Evolutionary conservation across 176 grass and related monocot species (phyloP).

Genomic region (Alloteropsis semialata): DNA sequence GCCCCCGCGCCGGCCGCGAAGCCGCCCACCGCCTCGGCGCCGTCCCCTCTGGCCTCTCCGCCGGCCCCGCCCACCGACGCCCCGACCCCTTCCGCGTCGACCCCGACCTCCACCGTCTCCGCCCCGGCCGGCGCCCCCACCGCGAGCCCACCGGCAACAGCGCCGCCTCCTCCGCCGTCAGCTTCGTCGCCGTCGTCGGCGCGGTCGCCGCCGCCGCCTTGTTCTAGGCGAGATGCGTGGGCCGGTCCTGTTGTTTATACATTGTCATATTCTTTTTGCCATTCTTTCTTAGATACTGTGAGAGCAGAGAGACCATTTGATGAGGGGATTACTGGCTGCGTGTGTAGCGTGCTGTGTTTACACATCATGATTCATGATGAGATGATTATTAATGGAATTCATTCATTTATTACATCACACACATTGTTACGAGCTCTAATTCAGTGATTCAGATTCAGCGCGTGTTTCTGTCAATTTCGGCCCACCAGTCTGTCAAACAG

Average conservation of each 20-base stretch:
- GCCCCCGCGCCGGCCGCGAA: conserved; percentile 24
- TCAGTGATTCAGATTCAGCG: neutral
- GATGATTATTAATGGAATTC: conserved; percentile 50
- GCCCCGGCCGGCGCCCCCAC: conserved; percentile 1
- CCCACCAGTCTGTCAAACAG: neutral
- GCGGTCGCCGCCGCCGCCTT: conserved; percentile 38
- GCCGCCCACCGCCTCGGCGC: neutral
- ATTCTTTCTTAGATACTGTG: conserved; percentile 27
- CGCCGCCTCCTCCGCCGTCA: conserved; percentile 10
- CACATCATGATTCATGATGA: conserved; percentile 4
- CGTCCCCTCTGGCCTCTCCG: conserved; percentile 35
- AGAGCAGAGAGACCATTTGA: neutral
- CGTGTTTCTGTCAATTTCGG: neutral
- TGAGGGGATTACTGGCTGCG: neutral
- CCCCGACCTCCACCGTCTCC: conserved; percentile 16
- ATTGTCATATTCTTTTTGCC: neutral
- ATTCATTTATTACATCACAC: conserved; percentile 39
- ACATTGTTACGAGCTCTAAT: neutral
- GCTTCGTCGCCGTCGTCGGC: conserved; percentile 38
- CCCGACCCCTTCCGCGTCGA: conserved; percentile 13
- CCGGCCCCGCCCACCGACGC: conserved; percentile 14
- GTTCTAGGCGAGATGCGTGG: conserved; percentile 24
- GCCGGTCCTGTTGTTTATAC: conserved; percentile 11
- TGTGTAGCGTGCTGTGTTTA: conserved; percentile 9
- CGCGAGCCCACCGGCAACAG: neutral